phyloP scores from a whole-genome alignment of 2,329 filamentous ascomycete genomes.

The Fusarium sp. region DNA sequence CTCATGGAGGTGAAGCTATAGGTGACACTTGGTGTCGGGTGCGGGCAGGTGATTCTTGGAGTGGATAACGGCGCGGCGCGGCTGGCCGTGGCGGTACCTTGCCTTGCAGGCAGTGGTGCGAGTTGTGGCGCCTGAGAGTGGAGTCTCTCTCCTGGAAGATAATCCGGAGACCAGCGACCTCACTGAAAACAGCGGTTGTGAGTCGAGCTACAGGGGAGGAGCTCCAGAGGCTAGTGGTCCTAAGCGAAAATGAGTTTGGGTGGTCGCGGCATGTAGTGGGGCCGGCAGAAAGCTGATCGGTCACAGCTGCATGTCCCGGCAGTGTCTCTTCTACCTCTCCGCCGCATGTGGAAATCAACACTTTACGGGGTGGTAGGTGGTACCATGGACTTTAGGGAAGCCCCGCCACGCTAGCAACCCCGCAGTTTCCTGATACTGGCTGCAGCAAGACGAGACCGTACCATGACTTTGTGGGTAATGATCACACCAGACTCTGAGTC shows the following conservation, averaged over 20 bases:
- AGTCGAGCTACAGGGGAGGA: constrained; percentile 23
- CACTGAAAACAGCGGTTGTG: constrained; percentile 37
- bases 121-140: constrained; percentile 42
- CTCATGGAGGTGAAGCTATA: constrained; percentile 42
- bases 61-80: constrained; percentile 23
- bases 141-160: constrained; percentile 13
- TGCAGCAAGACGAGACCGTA: constrained; percentile 28
- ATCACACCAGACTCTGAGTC: constrained; percentile 38
- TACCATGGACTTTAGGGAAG: constrained; percentile 24
- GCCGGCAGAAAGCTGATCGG: constrained; percentile 33
- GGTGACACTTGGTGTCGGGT: constrained; percentile 24
- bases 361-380: neutral
- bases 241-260: constrained; percentile 29
- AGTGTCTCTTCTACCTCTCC: constrained; percentile 26
- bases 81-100: constrained; percentile 13
- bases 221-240: constrained; percentile 10
- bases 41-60: constrained; percentile 35
- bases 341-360: neutral
- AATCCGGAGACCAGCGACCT: constrained; percentile 17
- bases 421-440: constrained; percentile 39
- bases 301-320: constrained; percentile 27
- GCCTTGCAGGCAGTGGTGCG: constrained; percentile 25
- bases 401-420: constrained; percentile 36
- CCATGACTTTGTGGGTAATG: constrained; percentile 37
- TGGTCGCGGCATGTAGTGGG: constrained; percentile 28